Evolutionary conservation across 768 basidiomycete species (phyloP).

Genomic region (Dictyophora rubrovolvata): DNA sequence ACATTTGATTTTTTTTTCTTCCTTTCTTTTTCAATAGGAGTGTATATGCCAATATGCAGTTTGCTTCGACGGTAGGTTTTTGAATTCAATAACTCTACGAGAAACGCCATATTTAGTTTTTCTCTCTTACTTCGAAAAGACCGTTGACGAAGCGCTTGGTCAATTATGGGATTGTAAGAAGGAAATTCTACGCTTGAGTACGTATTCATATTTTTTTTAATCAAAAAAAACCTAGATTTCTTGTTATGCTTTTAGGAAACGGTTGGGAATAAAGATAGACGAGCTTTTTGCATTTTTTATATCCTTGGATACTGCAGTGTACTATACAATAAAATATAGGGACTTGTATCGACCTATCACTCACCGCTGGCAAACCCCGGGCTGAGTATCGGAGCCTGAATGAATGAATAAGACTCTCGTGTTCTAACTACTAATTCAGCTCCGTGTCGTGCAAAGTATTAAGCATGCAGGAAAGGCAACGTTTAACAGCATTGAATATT

Average conservation of each 20-base stretch:
- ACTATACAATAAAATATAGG: too few relatives aligned
- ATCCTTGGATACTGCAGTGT: too few relatives aligned
- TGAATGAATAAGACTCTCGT: too few relatives aligned
- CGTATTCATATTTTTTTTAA: background rate
- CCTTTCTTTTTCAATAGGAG: background rate
- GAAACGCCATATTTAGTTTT: background rate
- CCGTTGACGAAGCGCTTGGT: conserved; percentile 4
- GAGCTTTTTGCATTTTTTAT: too few relatives aligned
- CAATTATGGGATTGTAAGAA: conserved; percentile 5
- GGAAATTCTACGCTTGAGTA: conserved; percentile 7
- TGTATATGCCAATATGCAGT: conserved; percentile 4
- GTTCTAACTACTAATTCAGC: too few relatives aligned
- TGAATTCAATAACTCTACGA: background rate
- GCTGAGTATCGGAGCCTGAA: too few relatives aligned
- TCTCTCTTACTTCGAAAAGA: background rate
- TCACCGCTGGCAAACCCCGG: too few relatives aligned
- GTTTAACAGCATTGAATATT: conserved; percentile 52
- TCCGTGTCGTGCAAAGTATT: too few relatives aligned
- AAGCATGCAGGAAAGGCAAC: conserved; percentile 46
- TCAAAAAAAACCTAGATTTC: background rate
- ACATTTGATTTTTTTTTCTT: background rate
- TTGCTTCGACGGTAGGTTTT: conserved; percentile 1
- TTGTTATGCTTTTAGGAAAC: background rate
- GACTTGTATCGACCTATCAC: too few relatives aligned
- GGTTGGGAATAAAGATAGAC: background rate